These are phyloP conservation scores for Aspergillus niger DNA, from an alignment of 2,329 filamentous ascomycete species.

Conservation along the genomic window DNA sequence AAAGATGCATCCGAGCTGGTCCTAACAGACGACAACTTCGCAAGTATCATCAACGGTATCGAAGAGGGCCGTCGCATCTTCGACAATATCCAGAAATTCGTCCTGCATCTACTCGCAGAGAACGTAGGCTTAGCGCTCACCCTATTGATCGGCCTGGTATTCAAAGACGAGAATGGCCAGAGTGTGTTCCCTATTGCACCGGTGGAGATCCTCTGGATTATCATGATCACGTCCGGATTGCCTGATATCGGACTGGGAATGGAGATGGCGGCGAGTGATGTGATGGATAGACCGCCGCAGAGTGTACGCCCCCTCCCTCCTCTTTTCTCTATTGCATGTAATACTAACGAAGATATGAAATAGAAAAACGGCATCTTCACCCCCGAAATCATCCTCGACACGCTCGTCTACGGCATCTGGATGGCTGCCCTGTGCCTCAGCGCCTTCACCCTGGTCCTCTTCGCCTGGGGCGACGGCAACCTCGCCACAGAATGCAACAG, in stretches of 20 bases:
- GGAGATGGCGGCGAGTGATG: slow-evolving; percentile 71
- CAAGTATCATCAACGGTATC: slow-evolving; percentile 80
- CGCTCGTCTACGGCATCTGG: slow-evolving; percentile 75
- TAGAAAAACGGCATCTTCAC: slow-evolving; percentile 71
- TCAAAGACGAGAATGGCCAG: slow-evolving; percentile 69
- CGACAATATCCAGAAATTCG: slow-evolving; percentile 87
- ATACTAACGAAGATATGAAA: slow-evolving; percentile 4
- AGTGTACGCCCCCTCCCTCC: slow-evolving; percentile 33
- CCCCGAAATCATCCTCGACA: slow-evolving; percentile 74
- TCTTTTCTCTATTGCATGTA: neutral
- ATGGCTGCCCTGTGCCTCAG: slow-evolving; percentile 71
- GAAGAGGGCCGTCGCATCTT: slow-evolving; percentile 84
- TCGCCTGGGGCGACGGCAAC: slow-evolving; percentile 61
- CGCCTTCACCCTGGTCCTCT: slow-evolving; percentile 66
- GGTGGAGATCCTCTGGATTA: slow-evolving; percentile 89
- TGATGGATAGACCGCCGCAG: slow-evolving; percentile 79
- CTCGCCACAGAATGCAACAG: slow-evolving; percentile 65
- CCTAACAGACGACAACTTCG: slow-evolving; percentile 81
- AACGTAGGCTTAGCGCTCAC: slow-evolving; percentile 84
- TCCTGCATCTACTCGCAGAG: slow-evolving; percentile 74
- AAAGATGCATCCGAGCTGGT: slow-evolving; percentile 69
- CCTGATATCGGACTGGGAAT: slow-evolving; percentile 87
- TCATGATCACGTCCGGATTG: slow-evolving; percentile 86
- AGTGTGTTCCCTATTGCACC: slow-evolving; percentile 86
- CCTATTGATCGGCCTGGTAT: slow-evolving; percentile 76